phyloP scores from a whole-genome alignment of 345 rosid species.

The Alliaria petiolata region DNA sequence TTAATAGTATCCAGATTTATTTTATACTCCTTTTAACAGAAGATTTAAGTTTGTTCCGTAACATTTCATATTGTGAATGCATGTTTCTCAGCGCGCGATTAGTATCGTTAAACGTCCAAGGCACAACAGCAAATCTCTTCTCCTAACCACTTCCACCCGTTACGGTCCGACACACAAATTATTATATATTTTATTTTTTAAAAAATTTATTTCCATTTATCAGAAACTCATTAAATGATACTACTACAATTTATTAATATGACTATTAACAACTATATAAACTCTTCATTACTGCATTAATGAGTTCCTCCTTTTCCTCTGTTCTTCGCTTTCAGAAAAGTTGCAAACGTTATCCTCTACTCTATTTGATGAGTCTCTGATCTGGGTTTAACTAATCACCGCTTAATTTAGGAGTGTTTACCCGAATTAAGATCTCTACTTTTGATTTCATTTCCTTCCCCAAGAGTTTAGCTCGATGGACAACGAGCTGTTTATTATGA shows the following conservation, averaged over 20 bases:
- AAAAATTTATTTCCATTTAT: neutral
- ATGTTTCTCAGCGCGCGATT: neutral
- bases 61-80: neutral
- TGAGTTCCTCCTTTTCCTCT: constrained; percentile 16
- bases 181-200: too few species aligned
- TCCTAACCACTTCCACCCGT: constrained; percentile 30
- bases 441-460: neutral
- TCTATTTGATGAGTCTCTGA: neutral
- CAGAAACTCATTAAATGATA: constrained; percentile 31
- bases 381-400: neutral
- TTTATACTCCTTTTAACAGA: constrained; percentile 19
- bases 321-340: neutral
- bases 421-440: neutral
- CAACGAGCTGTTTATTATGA: constrained; percentile 40
- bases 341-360: constrained; percentile 20
- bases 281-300: constrained; percentile 26
- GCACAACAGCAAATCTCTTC: constrained; percentile 31
- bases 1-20: neutral
- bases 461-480: constrained; percentile 34
- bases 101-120: constrained; percentile 32
- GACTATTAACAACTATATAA: constrained; percentile 33
- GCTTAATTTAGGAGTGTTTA: neutral
- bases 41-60: neutral
- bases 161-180: constrained; percentile 20
- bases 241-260: constrained; percentile 15